Percentiles rank a stretch among this genome's conserved stretches.
Evolutionary conservation across 1,284 basidiomycete genomes (phyloP).

Genomic region (Naganishia sp.): DNA sequence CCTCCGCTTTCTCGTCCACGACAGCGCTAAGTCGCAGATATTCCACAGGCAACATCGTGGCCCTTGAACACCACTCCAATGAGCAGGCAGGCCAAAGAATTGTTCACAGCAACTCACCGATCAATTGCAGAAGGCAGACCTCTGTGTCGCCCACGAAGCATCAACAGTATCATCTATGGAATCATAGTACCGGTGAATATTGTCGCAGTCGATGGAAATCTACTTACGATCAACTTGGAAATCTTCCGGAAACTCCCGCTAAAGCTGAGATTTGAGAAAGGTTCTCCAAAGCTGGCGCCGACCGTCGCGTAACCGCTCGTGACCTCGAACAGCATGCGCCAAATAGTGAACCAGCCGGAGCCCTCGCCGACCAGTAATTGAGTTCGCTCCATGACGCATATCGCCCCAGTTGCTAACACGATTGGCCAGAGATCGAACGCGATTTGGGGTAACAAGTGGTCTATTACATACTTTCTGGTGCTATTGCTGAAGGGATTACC

Average conservation of each 20-base stretch:
- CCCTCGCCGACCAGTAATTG: constrained; percentile 38
- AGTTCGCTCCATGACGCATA: constrained; percentile 43
- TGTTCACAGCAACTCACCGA: constrained; percentile 31
- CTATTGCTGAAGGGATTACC: constrained; percentile 14
- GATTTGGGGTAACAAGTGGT: constrained; percentile 45
- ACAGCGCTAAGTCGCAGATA: constrained; percentile 12
- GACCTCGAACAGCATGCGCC: constrained; percentile 45
- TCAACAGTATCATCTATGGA: constrained; percentile 44
- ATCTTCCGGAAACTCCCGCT: constrained; percentile 45
- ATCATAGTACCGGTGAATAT: not conserved
- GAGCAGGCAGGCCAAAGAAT: not conserved
- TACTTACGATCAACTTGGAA: constrained; percentile 47
- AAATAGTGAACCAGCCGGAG: constrained; percentile 41
- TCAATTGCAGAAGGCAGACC: constrained; percentile 49
- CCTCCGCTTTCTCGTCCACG: not conserved
- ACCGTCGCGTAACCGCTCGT: constrained; percentile 44
- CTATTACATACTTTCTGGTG: constrained; percentile 40
- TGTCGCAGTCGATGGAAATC: not conserved
- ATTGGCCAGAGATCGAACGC: constrained; percentile 49
- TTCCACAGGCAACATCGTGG: constrained; percentile 20
- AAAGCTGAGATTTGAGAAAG: constrained; percentile 35
- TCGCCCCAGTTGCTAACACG: constrained; percentile 40
- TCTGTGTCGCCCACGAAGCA: constrained; percentile 49
- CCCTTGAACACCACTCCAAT: not conserved
- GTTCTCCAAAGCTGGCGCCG: constrained; percentile 42